Percentiles rank a stretch among this genome's conserved stretches.
Evolutionary conservation across 805 yeast genomes (phyloP).

Genomic region (Saccharomycopsis capsularis): DNA sequence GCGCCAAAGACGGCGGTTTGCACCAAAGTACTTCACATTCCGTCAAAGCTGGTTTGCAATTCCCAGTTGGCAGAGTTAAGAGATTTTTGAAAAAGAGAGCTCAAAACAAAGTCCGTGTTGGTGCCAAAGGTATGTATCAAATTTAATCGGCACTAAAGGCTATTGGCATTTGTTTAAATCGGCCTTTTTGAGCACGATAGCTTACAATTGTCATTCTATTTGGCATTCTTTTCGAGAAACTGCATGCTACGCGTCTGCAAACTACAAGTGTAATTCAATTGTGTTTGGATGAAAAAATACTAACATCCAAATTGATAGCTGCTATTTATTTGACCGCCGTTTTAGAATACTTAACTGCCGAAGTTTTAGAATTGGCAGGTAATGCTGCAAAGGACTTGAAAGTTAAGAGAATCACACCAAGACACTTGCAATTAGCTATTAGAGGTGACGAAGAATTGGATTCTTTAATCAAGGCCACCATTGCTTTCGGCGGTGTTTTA

Average conservation of each 20-base stretch:
- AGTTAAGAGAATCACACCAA: conserved; percentile 95
- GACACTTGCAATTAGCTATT: conserved; percentile 93
- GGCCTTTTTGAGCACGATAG: too few species aligned
- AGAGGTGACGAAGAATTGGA: conserved; percentile 98
- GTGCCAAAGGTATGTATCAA: conserved; percentile 49
- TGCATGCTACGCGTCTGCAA: too few species aligned
- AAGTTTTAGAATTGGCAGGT: conserved; percentile 95
- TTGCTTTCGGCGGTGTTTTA: conserved; percentile 96
- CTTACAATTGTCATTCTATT: too few species aligned
- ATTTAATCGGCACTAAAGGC: too few species aligned
- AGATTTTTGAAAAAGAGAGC: conserved; percentile 90
- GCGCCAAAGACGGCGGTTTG: conserved; percentile 58
- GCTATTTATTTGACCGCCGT: conserved; percentile 96
- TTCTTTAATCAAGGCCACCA: conserved; percentile 87
- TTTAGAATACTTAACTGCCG: conserved; percentile 92
- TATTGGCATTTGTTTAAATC: too few species aligned
- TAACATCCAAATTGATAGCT: conserved; percentile 36
- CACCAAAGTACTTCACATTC: conserved; percentile 54
- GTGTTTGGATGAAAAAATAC: too few species aligned
- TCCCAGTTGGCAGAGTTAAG: conserved; percentile 99
- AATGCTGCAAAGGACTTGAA: conserved; percentile 95
- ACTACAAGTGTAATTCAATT: too few species aligned
- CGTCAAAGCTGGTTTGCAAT: conserved; percentile 90
- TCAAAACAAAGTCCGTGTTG: conserved; percentile 77
- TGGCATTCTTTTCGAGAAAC: too few species aligned